Evolutionary conservation across 352 stramenopile genomes (phyloP), one percentile per base, ranked within the genome.

Genomic region (Phytophthora cryptogea): DNA sequence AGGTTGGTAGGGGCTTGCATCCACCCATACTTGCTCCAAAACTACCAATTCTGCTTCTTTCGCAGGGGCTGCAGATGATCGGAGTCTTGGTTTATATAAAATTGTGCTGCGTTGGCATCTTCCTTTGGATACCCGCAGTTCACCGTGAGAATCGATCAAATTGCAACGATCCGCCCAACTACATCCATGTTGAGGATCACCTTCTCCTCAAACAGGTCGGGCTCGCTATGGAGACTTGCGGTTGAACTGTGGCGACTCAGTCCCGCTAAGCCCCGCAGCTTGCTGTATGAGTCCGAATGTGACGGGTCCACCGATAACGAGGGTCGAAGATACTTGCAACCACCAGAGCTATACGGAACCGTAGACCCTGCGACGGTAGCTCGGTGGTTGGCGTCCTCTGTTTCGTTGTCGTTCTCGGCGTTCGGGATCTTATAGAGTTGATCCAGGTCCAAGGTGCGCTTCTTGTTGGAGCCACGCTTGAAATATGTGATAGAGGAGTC

Each of bases 401-500:
- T 4, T 20, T 63, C 54, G 32, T 54, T 50, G 14, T 59, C 45
- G 20, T n/a, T 31, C 10, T 57, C 44, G 1, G 37, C 26, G 13
- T n/a, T 14, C 33, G 61, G 59, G 6, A 71, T 48, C 28, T 70
- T 54, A n/a, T 67, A 75, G 10, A 78, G 41, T n/a, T 74, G 50
- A 46, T 68, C 63, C 14, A 71, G 23, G 54, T 78, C 52, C 16
- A 73, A 47, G 9, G 45, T 66, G 43, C 59, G 55, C 28, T 71
- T 70, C 51, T 66, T 37, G 13, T 63, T 76, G 27, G 54, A 63
- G 17, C 70, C 61, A 17, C 70, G 70, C 39, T 73, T 75, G 30
- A 66, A 73, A 44, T 70, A 76, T 4, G 59, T 69, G 43, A 72
- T 13, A 11, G 59, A 65, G 8, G 59, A 71, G 8, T 43, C 55